Conservation (phyloP, 129 eudicot species). For the Flaveria trinervia region DNA sequence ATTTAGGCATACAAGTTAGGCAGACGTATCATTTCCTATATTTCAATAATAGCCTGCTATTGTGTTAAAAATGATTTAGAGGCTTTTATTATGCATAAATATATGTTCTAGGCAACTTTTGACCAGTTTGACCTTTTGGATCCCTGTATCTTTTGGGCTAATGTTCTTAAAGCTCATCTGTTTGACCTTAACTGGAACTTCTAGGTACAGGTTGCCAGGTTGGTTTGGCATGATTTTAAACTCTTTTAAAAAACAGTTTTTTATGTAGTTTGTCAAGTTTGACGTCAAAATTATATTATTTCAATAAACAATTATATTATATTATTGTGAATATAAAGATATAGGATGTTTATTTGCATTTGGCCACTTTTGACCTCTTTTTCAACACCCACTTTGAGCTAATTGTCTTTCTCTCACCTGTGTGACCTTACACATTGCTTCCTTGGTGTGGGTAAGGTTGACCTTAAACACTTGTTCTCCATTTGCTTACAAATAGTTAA, state of each 20-base stretch:
- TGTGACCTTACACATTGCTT: neutral
- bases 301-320: neutral
- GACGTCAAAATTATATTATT: neutral
- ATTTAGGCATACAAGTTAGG: neutral
- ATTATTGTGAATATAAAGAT: neutral
- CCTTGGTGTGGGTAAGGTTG: neutral
- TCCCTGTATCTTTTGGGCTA: neutral
- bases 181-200: neutral
- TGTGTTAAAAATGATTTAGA: neutral
- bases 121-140: neutral
- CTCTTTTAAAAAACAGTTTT: neutral
- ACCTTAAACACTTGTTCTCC: neutral
- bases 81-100: neutral
- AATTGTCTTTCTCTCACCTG: neutral
- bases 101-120: neutral
- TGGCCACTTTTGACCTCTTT: neutral
- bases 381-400: neutral
- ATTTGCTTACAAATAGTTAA: neutral
- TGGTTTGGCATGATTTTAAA: too few species aligned
- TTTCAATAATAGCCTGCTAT: neutral
- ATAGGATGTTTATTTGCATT: neutral
- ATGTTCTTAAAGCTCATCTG: too few species aligned
- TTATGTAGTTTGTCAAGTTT: neutral
- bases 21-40: neutral
- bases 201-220: neutral